These are phyloP conservation scores for Obelidium mucronatum DNA, from an alignment of 192 early-diverging fungal genomes.

Conservation along the genomic window DNA sequence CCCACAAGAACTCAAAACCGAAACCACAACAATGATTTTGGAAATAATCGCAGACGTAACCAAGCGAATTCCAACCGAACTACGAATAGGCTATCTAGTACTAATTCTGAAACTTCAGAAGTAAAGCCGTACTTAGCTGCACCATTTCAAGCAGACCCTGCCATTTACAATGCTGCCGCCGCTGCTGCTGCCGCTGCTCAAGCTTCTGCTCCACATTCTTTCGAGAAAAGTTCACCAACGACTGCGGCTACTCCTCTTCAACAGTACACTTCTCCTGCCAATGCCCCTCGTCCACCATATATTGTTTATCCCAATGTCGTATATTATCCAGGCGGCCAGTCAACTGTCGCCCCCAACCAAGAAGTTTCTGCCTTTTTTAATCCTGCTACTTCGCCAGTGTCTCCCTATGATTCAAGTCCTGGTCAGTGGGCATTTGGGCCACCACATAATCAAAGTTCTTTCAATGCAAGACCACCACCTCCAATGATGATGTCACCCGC, in stretches of 20 bases:
- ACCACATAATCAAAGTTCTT: neutral
- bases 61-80: neutral
- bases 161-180: conserved; percentile 28
- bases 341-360: neutral
- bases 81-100: neutral
- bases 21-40: neutral
- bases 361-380: conserved; percentile 13
- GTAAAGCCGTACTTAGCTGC: conserved; percentile 24
- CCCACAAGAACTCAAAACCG: neutral
- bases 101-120: neutral
- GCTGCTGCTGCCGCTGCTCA: conserved; percentile 15
- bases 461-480: neutral
- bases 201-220: conserved; percentile 8
- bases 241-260: neutral
- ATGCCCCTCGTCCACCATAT: conserved; percentile 1
- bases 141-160: conserved; percentile 27
- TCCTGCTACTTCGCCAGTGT: neutral
- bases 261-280: neutral
- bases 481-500: neutral
- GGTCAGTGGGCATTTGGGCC: neutral
- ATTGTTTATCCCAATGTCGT: neutral
- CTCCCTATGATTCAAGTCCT: neutral
- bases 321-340: neutral
- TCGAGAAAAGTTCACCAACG: neutral
- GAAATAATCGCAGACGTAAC: neutral